phyloP scores from a whole-genome alignment of 148 eudicot genomes.

The Pouteria glomerata region DNA sequence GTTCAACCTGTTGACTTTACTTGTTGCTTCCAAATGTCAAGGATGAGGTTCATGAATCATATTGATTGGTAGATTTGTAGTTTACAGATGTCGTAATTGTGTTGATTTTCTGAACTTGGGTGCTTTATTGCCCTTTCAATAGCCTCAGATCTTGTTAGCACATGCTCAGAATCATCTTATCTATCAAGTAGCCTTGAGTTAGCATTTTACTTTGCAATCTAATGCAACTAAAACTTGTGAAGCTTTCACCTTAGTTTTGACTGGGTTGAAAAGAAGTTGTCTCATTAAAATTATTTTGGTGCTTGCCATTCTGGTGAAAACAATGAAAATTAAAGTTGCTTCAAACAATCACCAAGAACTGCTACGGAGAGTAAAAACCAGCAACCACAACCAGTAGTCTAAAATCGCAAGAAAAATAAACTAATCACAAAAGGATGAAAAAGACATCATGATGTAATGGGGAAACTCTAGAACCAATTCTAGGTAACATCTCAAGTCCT shows the following conservation, averaged over 20 bases:
- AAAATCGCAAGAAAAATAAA: too few species aligned
- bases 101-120: neutral
- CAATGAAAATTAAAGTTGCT: too few species aligned
- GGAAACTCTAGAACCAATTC: too few species aligned
- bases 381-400: too few species aligned
- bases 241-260: neutral
- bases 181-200: too few species aligned
- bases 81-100: neutral
- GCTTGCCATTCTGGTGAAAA: neutral
- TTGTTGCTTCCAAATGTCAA: neutral
- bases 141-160: neutral
- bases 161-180: neutral
- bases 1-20: neutral
- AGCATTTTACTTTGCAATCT: neutral
- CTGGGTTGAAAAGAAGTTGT: neutral
- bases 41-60: neutral
- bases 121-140: neutral
- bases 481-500: too few species aligned
- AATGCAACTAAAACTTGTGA: neutral
- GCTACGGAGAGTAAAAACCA: too few species aligned
- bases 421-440: too few species aligned
- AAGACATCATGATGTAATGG: too few species aligned
- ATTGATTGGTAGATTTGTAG: neutral
- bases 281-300: neutral
- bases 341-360: too few species aligned